These are phyloP conservation scores for Odontarrhena argentea DNA, from an alignment of 345 rosid genomes.

Conservation along the genomic window DNA sequence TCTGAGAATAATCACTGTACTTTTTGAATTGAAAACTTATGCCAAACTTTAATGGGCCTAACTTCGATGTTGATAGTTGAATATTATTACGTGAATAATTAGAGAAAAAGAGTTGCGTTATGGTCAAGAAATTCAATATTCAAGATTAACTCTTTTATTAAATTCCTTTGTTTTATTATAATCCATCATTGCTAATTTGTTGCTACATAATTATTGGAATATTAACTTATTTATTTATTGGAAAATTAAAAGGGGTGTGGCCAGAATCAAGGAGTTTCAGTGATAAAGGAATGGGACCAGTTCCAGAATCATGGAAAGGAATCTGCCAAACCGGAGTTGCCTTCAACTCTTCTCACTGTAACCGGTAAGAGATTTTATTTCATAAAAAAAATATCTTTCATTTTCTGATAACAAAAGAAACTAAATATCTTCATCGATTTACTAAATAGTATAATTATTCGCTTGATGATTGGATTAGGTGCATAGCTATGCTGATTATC, in stretches of 20 bases:
- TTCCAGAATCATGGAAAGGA: slow-evolving; percentile 91
- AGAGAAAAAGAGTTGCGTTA: slow-evolving; percentile 28
- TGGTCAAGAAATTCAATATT: slow-evolving; percentile 33
- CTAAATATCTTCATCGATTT: background rate
- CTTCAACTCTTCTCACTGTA: slow-evolving; percentile 75
- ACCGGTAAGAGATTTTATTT: no score
- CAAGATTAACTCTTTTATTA: background rate
- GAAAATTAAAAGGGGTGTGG: slow-evolving; percentile 68
- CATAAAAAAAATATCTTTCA: slow-evolving; percentile 3
- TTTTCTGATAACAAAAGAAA: background rate
- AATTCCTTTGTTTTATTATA: background rate
- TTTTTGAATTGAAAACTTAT: slow-evolving; percentile 32
- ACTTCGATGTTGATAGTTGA: slow-evolving; percentile 40
- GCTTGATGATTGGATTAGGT: background rate
- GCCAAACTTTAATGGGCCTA: slow-evolving; percentile 40
- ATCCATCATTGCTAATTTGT: slow-evolving; percentile 20
- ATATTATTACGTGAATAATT: slow-evolving; percentile 27
- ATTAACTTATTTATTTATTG: background rate
- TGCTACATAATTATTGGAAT: slow-evolving; percentile 7
- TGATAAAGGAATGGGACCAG: slow-evolving; percentile 76
- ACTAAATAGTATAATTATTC: background rate
- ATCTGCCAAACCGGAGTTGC: slow-evolving; percentile 70
- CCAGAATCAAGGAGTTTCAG: slow-evolving; percentile 84
- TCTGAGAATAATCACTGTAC: slow-evolving; percentile 23
- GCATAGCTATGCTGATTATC: slow-evolving; percentile 1